Evolutionary conservation across 495 filamentous ascomycete species (phyloP).

Genomic region (Penicillium bialowiezense): DNA sequence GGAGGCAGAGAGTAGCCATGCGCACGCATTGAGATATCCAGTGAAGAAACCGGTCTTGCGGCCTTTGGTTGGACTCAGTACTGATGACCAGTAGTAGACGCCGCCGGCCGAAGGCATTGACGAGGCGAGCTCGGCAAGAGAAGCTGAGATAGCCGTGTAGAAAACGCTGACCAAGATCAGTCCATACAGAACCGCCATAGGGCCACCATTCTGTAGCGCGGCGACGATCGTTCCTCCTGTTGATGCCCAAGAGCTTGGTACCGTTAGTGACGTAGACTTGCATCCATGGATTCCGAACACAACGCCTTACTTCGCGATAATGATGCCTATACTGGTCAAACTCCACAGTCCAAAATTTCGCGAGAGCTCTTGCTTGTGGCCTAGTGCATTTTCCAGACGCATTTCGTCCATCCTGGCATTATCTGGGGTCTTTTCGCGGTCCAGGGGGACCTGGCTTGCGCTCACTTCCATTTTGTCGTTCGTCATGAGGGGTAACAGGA

Average conservation of each 20-base stretch:
- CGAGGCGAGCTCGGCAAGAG: constrained; percentile 65
- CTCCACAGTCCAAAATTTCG: constrained; percentile 43
- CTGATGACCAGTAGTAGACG: constrained; percentile 78
- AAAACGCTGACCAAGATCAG: constrained; percentile 40
- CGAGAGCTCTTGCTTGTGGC: constrained; percentile 42
- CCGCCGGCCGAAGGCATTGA: constrained; percentile 77
- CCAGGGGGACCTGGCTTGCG: constrained; percentile 1
- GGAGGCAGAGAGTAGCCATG: constrained; percentile 66
- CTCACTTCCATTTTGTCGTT: constrained; percentile 11
- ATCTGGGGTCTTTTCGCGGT: constrained; percentile 10
- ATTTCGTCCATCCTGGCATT: constrained; percentile 33
- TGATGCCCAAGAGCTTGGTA: constrained; percentile 39
- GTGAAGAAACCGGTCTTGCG: constrained; percentile 65
- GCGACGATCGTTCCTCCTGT: constrained; percentile 45
- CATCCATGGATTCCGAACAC: neutral
- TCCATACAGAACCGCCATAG: constrained; percentile 45
- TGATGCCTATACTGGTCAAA: constrained; percentile 43
- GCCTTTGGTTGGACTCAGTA: constrained; percentile 63
- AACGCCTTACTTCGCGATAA: constrained; percentile 44
- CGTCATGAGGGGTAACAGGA: neutral
- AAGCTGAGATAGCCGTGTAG: constrained; percentile 43
- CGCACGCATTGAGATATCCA: constrained; percentile 72
- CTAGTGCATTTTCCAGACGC: constrained; percentile 41
- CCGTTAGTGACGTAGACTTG: neutral
- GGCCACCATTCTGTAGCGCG: constrained; percentile 42